Evolutionary conservation across 1,284 basidiomycete species (phyloP).

Genomic region (Cutaneotrichosporon cutaneum): DNA sequence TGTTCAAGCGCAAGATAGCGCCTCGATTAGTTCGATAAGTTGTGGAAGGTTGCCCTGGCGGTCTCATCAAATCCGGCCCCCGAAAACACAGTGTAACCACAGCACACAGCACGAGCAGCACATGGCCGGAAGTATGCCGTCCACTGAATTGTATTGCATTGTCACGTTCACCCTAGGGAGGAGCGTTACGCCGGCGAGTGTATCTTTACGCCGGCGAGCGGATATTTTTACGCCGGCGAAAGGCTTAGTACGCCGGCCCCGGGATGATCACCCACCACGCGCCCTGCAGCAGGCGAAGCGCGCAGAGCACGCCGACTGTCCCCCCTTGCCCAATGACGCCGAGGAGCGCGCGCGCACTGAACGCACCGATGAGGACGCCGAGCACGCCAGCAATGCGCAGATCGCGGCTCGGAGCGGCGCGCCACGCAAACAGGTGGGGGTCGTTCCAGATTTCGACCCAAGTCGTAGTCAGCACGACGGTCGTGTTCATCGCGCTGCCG

Average conservation of each 20-base stretch:
- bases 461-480: conserved; percentile 65
- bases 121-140: too few species aligned
- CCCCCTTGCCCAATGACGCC: conserved; percentile 19
- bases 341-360: conserved; percentile 63
- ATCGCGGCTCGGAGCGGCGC: conserved; percentile 63
- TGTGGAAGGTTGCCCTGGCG: too few species aligned
- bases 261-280: conserved; percentile 69
- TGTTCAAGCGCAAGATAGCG: too few species aligned
- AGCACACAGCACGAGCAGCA: too few species aligned
- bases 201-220: background rate
- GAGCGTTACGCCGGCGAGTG: too few species aligned
- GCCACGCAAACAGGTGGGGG: conserved; percentile 64
- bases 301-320: conserved; percentile 65
- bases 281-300: conserved; percentile 64
- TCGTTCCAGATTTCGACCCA: conserved; percentile 84
- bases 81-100: too few species aligned
- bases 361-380: conserved; percentile 72
- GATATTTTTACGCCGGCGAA: background rate
- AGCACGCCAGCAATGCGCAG: conserved; percentile 68
- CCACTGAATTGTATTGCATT: too few species aligned
- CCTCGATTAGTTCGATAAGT: too few species aligned
- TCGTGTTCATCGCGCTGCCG: conserved; percentile 69
- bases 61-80: too few species aligned
- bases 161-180: too few species aligned
- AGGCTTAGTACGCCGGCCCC: background rate